phyloP scores from a whole-genome alignment of 305 asterid genomes.

The Fraxinus nigra region DNA sequence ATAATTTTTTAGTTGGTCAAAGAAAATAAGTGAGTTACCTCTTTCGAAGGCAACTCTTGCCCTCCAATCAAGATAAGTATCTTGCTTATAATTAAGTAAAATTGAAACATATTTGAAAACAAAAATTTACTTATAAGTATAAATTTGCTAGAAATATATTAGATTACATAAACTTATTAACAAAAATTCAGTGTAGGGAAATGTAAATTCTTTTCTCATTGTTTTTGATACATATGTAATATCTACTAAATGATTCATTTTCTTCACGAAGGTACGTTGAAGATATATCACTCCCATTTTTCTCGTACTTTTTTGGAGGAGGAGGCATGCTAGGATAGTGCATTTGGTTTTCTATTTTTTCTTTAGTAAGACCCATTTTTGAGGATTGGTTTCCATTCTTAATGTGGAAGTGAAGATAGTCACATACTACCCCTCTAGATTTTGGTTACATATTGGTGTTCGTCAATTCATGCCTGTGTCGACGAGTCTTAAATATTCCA shows the following conservation, averaged over 20 bases:
- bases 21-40: neutral
- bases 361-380: neutral
- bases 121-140: neutral
- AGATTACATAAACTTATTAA: neutral
- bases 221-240: neutral
- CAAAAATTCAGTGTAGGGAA: too few relatives aligned
- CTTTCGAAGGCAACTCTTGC: too few relatives aligned
- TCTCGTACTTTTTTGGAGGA: neutral
- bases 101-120: neutral
- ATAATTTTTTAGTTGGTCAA: neutral
- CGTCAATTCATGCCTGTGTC: neutral
- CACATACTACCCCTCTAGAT: neutral
- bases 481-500: too few relatives aligned
- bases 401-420: slow-evolving; percentile 15
- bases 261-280: neutral
- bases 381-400: slow-evolving; percentile 10
- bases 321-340: slow-evolving; percentile 14
- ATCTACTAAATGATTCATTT: neutral
- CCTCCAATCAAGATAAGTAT: neutral
- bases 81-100: neutral
- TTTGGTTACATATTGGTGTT: neutral
- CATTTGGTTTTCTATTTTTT: neutral
- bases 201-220: too few relatives aligned
- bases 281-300: too few relatives aligned
- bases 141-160: too few relatives aligned